Percentiles rank a stretch among this genome's conserved stretches.
These are phyloP conservation scores for Debaryomyces sp. DNA, from an alignment of 1,139 yeast species.

Conservation along the genomic window DNA sequence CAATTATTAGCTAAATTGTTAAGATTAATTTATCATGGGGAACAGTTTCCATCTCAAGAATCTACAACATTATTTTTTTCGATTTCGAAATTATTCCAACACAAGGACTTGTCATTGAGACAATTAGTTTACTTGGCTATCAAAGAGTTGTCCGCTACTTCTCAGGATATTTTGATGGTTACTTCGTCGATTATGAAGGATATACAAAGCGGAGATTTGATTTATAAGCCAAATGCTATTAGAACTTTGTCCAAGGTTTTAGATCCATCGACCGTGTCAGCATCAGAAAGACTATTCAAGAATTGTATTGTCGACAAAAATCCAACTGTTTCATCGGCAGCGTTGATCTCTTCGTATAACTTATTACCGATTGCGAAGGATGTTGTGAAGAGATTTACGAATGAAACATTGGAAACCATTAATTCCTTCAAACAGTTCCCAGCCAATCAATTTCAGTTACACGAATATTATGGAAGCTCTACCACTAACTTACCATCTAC, in stretches of 20 bases:
- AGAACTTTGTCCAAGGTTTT: conserved; percentile 88
- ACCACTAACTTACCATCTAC: conserved; percentile 60
- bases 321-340: conserved; percentile 89
- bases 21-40: conserved; percentile 79
- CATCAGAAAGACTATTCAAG: conserved; percentile 90
- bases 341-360: conserved; percentile 88
- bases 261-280: conserved; percentile 90
- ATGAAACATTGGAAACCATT: conserved; percentile 90
- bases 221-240: conserved; percentile 93
- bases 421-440: conserved; percentile 71
- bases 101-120: conserved; percentile 85
- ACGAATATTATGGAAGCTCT: conserved; percentile 55
- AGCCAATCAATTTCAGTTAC: conserved; percentile 52
- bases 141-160: conserved; percentile 81
- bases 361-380: conserved; percentile 87
- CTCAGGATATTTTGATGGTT: conserved; percentile 95
- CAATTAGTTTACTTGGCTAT: conserved; percentile 93
- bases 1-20: conserved; percentile 71
- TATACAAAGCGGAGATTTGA: conserved; percentile 83
- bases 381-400: conserved; percentile 89
- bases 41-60: conserved; percentile 79
- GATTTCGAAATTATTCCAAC: conserved; percentile 92
- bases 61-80: conserved; percentile 93
- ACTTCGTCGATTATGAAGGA: conserved; percentile 98
- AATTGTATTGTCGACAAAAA: conserved; percentile 91